Evolutionary conservation across 164 flowering plant genomes (phyloP).

Genomic region (Chimonanthus salicifolius): DNA sequence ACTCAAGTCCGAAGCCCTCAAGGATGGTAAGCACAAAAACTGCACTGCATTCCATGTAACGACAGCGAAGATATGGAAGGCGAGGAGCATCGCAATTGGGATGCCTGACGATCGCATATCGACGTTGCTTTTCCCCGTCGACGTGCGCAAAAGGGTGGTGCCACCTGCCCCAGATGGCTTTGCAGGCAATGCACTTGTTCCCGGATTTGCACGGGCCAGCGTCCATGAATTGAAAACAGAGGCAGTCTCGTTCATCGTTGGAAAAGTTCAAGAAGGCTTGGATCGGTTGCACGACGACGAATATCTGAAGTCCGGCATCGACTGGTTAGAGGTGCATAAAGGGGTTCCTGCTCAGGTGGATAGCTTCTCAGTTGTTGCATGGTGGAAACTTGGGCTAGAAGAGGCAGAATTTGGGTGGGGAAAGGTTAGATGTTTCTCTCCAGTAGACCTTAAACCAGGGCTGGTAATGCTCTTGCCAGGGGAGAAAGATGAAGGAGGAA

Average conservation of each 20-base stretch:
- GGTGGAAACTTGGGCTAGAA: constrained; percentile 26
- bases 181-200: constrained; percentile 25
- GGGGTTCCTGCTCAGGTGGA: constrained; percentile 22
- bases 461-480: constrained; percentile 23
- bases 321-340: constrained; percentile 23
- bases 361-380: constrained; percentile 31
- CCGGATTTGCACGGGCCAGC: constrained; percentile 26
- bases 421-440: constrained; percentile 8
- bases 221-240: constrained; percentile 15
- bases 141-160: constrained; percentile 16
- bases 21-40: background rate
- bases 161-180: constrained; percentile 22
- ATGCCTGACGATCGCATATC: constrained; percentile 14
- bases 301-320: constrained; percentile 26
- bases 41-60: constrained; percentile 13
- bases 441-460: constrained; percentile 17
- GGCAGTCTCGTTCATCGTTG: constrained; percentile 7
- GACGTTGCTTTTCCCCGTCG: constrained; percentile 28
- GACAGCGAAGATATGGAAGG: constrained; percentile 17
- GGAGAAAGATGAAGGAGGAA: constrained; percentile 17
- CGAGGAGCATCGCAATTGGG: constrained; percentile 6
- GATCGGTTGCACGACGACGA: constrained; percentile 22
- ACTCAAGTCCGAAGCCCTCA: constrained; percentile 13
- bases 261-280: constrained; percentile 25
- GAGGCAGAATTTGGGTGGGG: constrained; percentile 27